A percentile compares a stretch with the other conserved stretches of the same genome.
Conservation (phyloP, 352 stramenopile genomes). For the Globisporangium polare region DNA sequence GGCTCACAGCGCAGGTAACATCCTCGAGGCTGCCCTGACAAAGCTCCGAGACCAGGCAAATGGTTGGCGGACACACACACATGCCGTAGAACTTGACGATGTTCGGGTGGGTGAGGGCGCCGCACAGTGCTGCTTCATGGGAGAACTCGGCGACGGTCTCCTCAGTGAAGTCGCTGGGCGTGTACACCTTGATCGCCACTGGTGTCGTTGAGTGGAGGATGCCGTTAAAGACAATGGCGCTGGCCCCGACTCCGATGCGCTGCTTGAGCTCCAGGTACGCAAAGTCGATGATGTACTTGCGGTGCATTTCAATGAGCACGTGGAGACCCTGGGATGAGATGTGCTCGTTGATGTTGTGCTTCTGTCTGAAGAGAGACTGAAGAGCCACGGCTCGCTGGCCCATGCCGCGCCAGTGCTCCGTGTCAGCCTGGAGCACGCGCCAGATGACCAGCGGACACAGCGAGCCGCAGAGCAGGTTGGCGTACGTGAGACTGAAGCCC, state of each 20-base stretch:
- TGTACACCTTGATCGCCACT: conserved; percentile 61
- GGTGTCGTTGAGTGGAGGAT: conserved; percentile 30
- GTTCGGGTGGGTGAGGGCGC: conserved; percentile 68
- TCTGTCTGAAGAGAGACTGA: conserved; percentile 26
- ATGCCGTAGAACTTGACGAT: conserved; percentile 83
- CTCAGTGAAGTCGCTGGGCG: conserved; percentile 47
- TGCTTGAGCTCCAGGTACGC: conserved; percentile 52
- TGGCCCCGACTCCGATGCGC: conserved; percentile 46
- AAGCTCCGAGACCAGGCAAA: conserved; percentile 65
- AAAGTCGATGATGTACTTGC: conserved; percentile 74
- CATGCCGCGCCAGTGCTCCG: conserved; percentile 46
- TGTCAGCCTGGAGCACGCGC: conserved; percentile 41
- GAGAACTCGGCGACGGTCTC: conserved; percentile 74
- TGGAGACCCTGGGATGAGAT: conserved; percentile 57
- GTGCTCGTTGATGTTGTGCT: conserved; percentile 31
- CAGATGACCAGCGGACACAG: conserved; percentile 34
- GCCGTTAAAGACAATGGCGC: conserved; percentile 47
- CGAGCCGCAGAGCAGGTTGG: conserved; percentile 21
- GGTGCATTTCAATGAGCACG: conserved; percentile 68
- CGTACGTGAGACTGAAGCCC: conserved; percentile 30
- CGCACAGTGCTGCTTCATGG: conserved; percentile 71
- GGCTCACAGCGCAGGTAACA: conserved; percentile 22
- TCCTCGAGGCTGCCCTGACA: conserved; percentile 49
- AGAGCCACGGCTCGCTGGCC: conserved; percentile 24
- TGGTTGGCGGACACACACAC: conserved; percentile 71